Percentiles rank a stretch among this genome's conserved stretches.
Conservation (phyloP, 2,329 filamentous ascomycete genomes). For the Aspergillus unguis region DNA sequence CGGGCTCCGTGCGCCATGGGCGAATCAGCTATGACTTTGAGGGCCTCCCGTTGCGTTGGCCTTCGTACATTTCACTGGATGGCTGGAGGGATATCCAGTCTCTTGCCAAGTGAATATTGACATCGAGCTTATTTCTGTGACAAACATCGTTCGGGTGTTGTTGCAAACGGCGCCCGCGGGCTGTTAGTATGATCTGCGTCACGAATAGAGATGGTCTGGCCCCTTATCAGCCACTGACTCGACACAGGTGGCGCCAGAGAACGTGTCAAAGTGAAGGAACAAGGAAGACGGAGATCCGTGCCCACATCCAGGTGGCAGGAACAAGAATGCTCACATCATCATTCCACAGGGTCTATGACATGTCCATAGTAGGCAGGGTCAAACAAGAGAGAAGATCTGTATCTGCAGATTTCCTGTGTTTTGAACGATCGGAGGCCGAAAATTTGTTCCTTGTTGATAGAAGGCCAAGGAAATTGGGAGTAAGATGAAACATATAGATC, state of each 20-base stretch:
- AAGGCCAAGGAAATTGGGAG: background rate
- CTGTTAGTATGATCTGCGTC: background rate
- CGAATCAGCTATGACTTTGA: no score
- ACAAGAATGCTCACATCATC: background rate
- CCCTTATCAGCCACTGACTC: constrained; percentile 2
- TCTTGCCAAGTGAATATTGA: no score
- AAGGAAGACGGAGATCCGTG: background rate
- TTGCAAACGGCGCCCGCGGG: background rate
- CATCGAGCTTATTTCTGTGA: no score
- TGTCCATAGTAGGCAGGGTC: background rate
- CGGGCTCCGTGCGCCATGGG: no score
- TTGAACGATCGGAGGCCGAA: background rate
- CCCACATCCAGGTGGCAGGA: background rate
- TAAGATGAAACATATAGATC: constrained; percentile 6
- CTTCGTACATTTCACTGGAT: no score
- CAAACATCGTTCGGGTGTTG: background rate
- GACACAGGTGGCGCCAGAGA: constrained; percentile 2
- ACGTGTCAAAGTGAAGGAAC: background rate
- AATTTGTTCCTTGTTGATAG: background rate
- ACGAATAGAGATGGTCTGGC: constrained; percentile 1
- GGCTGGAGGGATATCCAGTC: no score
- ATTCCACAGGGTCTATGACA: background rate
- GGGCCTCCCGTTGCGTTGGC: no score
- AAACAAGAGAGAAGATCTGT: background rate
- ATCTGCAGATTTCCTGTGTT: background rate